Evolutionary conservation across 805 yeast genomes (phyloP), one percentile per base, ranked within the genome.

Genomic region (Suhomyces pyralidae): DNA sequence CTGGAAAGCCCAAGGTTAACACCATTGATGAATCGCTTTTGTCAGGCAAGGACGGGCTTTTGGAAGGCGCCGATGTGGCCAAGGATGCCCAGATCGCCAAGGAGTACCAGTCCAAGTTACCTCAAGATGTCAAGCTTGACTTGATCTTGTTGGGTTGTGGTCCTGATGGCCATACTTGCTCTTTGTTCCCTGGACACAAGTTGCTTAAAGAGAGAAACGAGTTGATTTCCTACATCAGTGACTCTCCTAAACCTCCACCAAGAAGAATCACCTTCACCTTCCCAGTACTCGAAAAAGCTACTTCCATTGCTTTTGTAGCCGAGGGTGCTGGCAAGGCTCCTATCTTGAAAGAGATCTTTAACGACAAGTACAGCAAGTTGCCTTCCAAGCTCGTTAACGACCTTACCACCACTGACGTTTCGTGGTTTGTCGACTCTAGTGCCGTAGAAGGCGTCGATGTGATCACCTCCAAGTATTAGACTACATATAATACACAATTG

Each of bases 101-200:
- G 15, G 85, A 80, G 46, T 91, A 91, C 68, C 85, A 81, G 57
- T 55, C 74, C 1, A 71, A 76, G 43, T 69, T 91, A 49, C 90
- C 93, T 8, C 34, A 55, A 7, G 68, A 68, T 51, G 64, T 60
- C 20, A 63, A 68, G 54, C 63, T 85, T 26, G 96, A 91, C 68
- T 73, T 90, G 60, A 73, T 91, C 20, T 73, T 90, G 51, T 77
- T 91, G 57, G 97, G 97, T 20, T 88, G 94, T 67, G 97, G 97
- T 7, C 97, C 97, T 34, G 97, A 91, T 64, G 97, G 97, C 38
- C 97, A 91, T 69, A 91, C 97, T 5, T 89, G 96, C 73, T 91
- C 97, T 0, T 76, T 91, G 57, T 91, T 91, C 81, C 97, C 97
- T 10, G 91, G 86, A 38, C 97, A 90, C 67, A 61, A 68, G 55